Evolutionary conservation across 805 yeast species (phyloP), one percentile per base, ranked within the genome.

Genomic region (Kazachstania viticola): DNA sequence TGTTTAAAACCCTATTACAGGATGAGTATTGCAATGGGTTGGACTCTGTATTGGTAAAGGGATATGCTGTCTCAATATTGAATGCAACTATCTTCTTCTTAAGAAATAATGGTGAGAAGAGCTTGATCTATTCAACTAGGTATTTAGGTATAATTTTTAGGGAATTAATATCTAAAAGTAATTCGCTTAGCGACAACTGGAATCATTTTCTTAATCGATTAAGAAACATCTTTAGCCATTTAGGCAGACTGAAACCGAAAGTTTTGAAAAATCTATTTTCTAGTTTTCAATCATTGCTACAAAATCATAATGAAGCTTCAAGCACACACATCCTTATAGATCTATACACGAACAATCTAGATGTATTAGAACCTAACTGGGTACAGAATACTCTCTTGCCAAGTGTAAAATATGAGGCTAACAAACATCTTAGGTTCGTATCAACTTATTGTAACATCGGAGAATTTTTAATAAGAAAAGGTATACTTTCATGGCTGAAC

Each of bases 401-500:
- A 22, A 13, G 38, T 4, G 26, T 50, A 2, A 41, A 45, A 27
- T 27, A 21, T 5, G 32, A 33, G 7, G 44, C 49, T 2, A 31
- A 41, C 8, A 25, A 18, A 5, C 40, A 41, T 6, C 35, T 32
- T 6, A 27, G 27, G 11, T 46, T 47, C 44, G 38, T 51, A 14
- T 42, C 41, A n/a, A 32, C 37, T 26, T 53, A 51, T 25, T 51
- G 56, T 26, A 14, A 21, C 3, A 31, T 50, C 11, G 56, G 51
- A 3, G 41, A 42, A 29, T 45, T 33, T 21, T 31, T 54, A 4
- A 38, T 45, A 4, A 34, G 37, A n/a, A 33, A 32, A 16, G 39
- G 44, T 25, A 39, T 35, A 5, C 32, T 46, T 17, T 40, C 51
- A 3, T 54, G 60, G 60, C 53, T 58, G 60, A 36, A 54, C 2